phyloP scores from a whole-genome alignment of 2,329 filamentous ascomycete genomes.

The Coleophoma eucalyptorum region DNA sequence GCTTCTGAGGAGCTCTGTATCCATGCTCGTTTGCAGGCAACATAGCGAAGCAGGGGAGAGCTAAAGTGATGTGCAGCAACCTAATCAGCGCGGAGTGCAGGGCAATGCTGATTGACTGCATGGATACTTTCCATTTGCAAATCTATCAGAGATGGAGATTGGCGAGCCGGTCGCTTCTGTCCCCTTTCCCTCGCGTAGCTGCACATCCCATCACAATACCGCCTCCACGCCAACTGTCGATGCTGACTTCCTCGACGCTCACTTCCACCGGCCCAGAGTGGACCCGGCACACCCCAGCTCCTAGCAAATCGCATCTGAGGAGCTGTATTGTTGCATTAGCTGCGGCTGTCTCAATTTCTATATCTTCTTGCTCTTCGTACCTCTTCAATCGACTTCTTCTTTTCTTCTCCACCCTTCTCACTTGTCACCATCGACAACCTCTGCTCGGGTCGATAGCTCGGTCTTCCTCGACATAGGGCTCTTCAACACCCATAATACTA shows the following conservation, averaged over 20 bases:
- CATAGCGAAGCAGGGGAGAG: too few species aligned
- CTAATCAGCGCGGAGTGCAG: too few species aligned
- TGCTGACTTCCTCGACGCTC: too few species aligned
- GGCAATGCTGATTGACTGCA: neutral
- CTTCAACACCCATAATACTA: conserved; percentile 1
- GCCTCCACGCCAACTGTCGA: too few species aligned
- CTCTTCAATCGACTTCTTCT: conserved; percentile 2
- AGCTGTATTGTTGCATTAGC: neutral
- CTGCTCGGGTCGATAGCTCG: conserved; percentile 11
- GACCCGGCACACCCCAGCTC: neutral
- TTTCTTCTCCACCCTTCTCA: conserved; percentile 3
- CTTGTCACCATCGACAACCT: conserved; percentile 4
- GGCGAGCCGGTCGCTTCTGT: conserved; percentile 2
- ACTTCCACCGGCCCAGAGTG: too few species aligned
- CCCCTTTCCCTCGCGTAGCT: conserved; percentile 3
- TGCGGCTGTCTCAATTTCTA: neutral
- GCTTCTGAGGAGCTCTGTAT: too few species aligned
- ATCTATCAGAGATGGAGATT: neutral
- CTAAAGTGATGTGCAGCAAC: neutral
- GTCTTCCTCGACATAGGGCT: conserved; percentile 6
- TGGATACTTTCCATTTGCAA: neutral
- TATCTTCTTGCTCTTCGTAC: conserved; percentile 2
- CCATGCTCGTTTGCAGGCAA: too few species aligned
- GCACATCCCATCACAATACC: too few species aligned
- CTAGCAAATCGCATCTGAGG: neutral